Evolutionary conservation across 1,284 basidiomycete genomes (phyloP), one percentile per base, ranked within the genome.

Genomic region (Inonotus hispidus): DNA sequence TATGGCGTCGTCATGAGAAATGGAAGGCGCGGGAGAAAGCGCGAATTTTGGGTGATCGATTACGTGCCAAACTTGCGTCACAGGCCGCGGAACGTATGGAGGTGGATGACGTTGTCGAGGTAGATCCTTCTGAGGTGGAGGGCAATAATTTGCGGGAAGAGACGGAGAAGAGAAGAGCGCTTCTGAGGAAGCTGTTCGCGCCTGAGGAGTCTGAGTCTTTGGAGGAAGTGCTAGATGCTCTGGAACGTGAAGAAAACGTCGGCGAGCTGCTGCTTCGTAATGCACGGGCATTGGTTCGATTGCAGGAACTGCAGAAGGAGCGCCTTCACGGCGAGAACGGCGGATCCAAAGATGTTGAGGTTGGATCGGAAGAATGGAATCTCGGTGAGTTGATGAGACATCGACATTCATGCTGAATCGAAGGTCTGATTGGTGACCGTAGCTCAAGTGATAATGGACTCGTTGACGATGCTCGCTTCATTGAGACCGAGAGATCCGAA

Each of bases 361-460:
- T 83, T 68, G 84, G 78, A 25, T 87, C 87, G 14, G 89, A 90
- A 70, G 90, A 92, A 70, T 88, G 85, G 85, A 83, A 89, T 65
- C 82, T 81, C 59, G 90, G 90, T 90, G 69, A 67, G 83, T 70
- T 32, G 57, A 43, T 43, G 2, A 16, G 25, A 58, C 58, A 55
- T 32, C 46, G n/a, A 16, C 16, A 38, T 8, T 21, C 16, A 19
- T 53, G 56, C 53, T 56, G 54, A 56, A 63, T 52, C 49, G 53
- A 63, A 62, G 60, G 60, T 59, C 38, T 65, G 61, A 66, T 56
- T 61, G 46, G 41, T 19, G 59, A 54, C 32, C 52, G 50, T 68
- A 91, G 90, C 90, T n/a, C 82, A 87, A 70, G 77, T 81, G 50
- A 89, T 92, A 57, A 68, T 85, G 59, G 79, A 88, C 59, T 88